Base-by-base conservation (phyloP, 2,329 filamentous ascomycete genomes). In the Colletotrichum euphorbiae region DNA sequence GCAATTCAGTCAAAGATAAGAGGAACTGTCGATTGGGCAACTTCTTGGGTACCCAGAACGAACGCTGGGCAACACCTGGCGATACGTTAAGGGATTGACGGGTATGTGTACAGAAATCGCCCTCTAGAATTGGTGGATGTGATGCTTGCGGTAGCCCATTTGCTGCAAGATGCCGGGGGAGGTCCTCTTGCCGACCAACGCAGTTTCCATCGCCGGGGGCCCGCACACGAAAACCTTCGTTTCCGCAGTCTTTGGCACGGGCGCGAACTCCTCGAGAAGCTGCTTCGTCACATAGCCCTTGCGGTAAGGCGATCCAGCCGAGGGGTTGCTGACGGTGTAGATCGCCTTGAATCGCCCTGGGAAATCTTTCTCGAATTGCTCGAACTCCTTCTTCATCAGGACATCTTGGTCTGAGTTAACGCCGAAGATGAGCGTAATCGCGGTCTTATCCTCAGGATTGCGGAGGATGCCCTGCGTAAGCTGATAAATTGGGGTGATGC, bases 401-500 rank as follows among this genome's bases (percentile, higher is more conserved):
- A 92, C 79, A 73, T 93, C 91, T 42, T 82, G 78, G 62, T 91
- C 88, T 0, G 83, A 85, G 70, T 92, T 91, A 67, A 88, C 89
- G 38, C 90, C 90, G 73, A 89, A 91, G 0, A 93, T 80, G 1
- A 93, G 82, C 0, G 86, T 88, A 48, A 93, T 81, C 60, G 82
- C 83, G 1, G 91, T 93, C 67, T 80, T 81, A 72, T 93, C 90
- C 1, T 82, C 77, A 0, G 88, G 84, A 73, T 92, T 87, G 50
- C 80, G 77, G n/a, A 91, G 79, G 63, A 91, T 90, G 2, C 87
- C 87, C 55, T 83, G 85, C 2, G 86, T 81, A 2, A 92, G 83
- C 75, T 91, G 89, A 75, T 87, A 92, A 71, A 90, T 84, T 0
- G 91, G 91, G 0, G 90, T 93, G 71, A 93, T 91, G 17, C 91